A percentile compares a stretch with the other conserved stretches of the same genome.
Evolutionary conservation across 495 filamentous ascomycete genomes (phyloP).

Genomic region (Ramalina peruviana): DNA sequence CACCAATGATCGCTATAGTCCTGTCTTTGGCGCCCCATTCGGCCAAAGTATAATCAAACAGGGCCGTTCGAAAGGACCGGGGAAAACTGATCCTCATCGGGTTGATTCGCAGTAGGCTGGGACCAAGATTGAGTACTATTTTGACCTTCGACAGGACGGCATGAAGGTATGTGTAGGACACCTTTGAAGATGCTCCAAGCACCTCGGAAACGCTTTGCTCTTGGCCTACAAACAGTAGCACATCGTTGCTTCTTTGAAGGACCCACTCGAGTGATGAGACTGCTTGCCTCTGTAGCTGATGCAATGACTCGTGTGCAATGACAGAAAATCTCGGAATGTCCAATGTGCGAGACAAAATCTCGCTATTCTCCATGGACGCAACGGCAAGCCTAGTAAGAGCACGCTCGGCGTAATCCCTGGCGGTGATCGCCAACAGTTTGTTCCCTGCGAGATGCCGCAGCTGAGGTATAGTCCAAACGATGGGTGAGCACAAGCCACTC

Average conservation of each 20-base stretch:
- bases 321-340: conserved; percentile 49
- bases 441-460: conserved; percentile 27
- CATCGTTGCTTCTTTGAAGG: background rate
- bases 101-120: conserved; percentile 7
- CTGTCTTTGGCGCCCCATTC: conserved; percentile 69
- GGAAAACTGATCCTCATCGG: conserved; percentile 29
- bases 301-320: conserved; percentile 44
- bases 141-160: background rate
- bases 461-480: conserved; percentile 28
- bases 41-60: conserved; percentile 47
- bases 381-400: conserved; percentile 14
- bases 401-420: conserved; percentile 18
- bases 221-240: background rate
- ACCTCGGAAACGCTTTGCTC: background rate
- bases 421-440: conserved; percentile 13
- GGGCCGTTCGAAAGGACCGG: conserved; percentile 21
- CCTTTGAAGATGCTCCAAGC: background rate
- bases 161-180: background rate
- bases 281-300: conserved; percentile 32
- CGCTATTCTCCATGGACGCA: conserved; percentile 10
- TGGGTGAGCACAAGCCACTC: conserved; percentile 31
- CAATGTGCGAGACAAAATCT: conserved; percentile 21
- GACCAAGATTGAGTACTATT: background rate
- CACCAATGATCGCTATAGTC: conserved; percentile 62
- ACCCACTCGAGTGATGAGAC: background rate